A percentile compares a stretch with the other conserved stretches of the same genome.
phyloP scores from a whole-genome alignment of 1,139 yeast genomes.

The Geotrichum cucujoidarum region DNA sequence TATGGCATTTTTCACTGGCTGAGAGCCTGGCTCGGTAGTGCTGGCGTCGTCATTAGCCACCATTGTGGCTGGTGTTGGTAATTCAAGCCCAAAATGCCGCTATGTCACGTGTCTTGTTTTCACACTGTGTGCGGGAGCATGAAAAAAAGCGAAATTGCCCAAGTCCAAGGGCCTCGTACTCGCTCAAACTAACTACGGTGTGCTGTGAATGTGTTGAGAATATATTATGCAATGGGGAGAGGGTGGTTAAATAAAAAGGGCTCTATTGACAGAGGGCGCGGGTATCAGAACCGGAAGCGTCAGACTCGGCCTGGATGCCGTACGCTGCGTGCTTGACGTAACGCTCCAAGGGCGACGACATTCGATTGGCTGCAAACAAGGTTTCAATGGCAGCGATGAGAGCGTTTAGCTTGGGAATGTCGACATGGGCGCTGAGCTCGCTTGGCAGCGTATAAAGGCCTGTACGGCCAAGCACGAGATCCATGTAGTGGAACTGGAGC shows the following conservation, averaged over 20 bases:
- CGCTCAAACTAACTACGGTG: too few species aligned
- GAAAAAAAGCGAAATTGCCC: too few species aligned
- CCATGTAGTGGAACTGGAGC: conserved; percentile 12
- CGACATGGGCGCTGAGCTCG: conserved; percentile 8
- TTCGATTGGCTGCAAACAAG: conserved; percentile 6
- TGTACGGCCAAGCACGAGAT: conserved; percentile 15
- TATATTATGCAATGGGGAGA: too few species aligned
- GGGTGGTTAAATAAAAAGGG: too few species aligned
- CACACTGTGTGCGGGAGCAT: too few species aligned
- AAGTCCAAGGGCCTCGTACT: too few species aligned
- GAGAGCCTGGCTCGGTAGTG: neutral
- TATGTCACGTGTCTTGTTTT: conserved; percentile 9
- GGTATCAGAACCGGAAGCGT: too few species aligned
- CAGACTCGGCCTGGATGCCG: conserved; percentile 17
- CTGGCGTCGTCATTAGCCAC: neutral
- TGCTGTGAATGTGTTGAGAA: too few species aligned
- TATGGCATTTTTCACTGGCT: neutral
- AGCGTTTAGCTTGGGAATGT: conserved; percentile 11
- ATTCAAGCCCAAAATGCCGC: conserved; percentile 3
- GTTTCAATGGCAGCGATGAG: conserved; percentile 7
- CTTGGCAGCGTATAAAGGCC: conserved; percentile 14
- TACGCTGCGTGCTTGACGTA: conserved; percentile 18
- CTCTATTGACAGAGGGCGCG: too few species aligned
- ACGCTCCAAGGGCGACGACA: conserved; percentile 14
- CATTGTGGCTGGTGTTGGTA: conserved; percentile 6